A percentile compares a stretch with the other conserved stretches of the same genome.
phyloP scores from a whole-genome alignment of 2,329 filamentous ascomycete species.

The Epicoccum sorghinum region DNA sequence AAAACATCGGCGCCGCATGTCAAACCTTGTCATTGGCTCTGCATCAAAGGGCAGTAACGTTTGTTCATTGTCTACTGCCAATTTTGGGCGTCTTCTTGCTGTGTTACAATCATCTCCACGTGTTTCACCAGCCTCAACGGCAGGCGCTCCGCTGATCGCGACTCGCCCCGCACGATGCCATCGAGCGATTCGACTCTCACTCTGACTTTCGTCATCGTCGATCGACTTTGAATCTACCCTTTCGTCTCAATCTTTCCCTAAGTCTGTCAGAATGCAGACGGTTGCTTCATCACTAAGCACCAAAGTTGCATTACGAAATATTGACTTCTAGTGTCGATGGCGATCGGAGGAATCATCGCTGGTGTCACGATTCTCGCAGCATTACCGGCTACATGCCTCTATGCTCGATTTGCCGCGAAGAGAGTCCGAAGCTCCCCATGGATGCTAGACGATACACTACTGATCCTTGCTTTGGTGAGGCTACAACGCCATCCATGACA shows the following conservation, averaged over 20 bases:
- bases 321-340: conserved; percentile 14
- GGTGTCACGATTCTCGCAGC: conserved; percentile 23
- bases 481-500: neutral
- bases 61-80: neutral
- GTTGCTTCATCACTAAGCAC: conserved; percentile 12
- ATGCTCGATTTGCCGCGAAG: conserved; percentile 30
- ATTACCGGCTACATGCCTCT: conserved; percentile 25
- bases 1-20: conserved; percentile 3
- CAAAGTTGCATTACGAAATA: conserved; percentile 8
- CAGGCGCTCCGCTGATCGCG: conserved; percentile 11
- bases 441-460: conserved; percentile 30
- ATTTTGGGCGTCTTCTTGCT: neutral
- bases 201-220: neutral
- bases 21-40: conserved; percentile 8
- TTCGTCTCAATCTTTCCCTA: conserved; percentile 3
- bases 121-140: conserved; percentile 22
- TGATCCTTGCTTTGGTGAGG: conserved; percentile 28
- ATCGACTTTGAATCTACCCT: conserved; percentile 10
- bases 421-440: conserved; percentile 21
- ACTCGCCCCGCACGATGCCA: neutral
- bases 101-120: conserved; percentile 12
- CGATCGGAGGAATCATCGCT: conserved; percentile 18
- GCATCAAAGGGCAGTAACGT: neutral
- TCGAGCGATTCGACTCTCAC: conserved; percentile 10
- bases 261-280: conserved; percentile 13